Evolutionary conservation across 2,329 filamentous ascomycete genomes (phyloP), one percentile per base, ranked within the genome.

Genomic region (Penicillium sumatraense): DNA sequence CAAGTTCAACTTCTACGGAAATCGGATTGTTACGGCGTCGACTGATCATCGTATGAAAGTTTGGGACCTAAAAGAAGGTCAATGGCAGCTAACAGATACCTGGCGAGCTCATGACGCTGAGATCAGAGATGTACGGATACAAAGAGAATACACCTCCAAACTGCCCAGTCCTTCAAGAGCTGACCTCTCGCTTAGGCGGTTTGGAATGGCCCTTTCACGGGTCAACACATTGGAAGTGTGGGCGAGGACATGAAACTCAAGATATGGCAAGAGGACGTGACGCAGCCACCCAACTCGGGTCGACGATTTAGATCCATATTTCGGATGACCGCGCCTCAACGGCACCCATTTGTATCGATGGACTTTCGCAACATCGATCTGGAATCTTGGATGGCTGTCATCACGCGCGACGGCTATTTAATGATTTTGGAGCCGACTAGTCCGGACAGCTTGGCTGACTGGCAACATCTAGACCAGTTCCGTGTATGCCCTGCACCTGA

Each of bases 21-120:
- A 91, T 67, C 90, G 93, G 64, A 93, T 93, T 80, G 90, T 93
- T 38, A 95, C 92, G 2, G 92, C 91, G 29, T 95, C 91, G 16
- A 90, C 93, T 16, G 93, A 98, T 73, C 93, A 96, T 73, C 91
- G 89, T 72, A 89, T 98, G 68, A 91, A 93, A 70, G 89, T 97
- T 59, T 97, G 93, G 83, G 89, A 95, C 69, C 87, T 83, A 54
- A 81, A 87, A 62, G 89, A 91, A 65, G 86, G 86, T 38, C 80
- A 85, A 54, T 96, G 92, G 91, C 83, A 85, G 49, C 78, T 95
- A 33, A 89, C 87, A 70, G 93, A 98, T 76, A 91, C 86, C 53
- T 97, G 93, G 91, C 86, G 85, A 45, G 93, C 91, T 16, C 93
- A 98, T 72, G 89, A 91, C 70, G 91, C 91, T 47, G 92, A 97